Base-by-base conservation (phyloP, 345 rosid genomes). In the Trapa incisa region DNA sequence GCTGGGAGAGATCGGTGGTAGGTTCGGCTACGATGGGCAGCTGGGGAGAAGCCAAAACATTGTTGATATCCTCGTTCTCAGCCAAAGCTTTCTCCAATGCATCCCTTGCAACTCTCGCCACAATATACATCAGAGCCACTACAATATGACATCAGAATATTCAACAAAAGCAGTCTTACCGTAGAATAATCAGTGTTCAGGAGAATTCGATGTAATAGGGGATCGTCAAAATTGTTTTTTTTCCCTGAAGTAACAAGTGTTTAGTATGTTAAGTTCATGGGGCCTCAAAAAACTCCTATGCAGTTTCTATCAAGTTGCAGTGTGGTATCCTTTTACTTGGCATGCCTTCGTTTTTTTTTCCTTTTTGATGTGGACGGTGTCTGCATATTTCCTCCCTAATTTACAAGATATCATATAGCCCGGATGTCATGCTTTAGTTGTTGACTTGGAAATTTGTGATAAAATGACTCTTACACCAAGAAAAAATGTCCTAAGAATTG, bases 71-170 rank as follows among this genome's bases (percentile, higher is more conserved):
- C 64, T 84, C 97, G 45, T 86, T 84, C 81, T 94, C 99, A 0
- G 89, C 97, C 84, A 94, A 76, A 57, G 99, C 97, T 80, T 91
- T 91, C 14, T 81, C 89, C 75, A 94, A 72, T 35, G 99, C 96
- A 14, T 86, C 70, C 76, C 83, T 84, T 8, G 99, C 99, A 1
- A 91, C 93, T 75, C 79, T 87, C 0, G 93, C 89, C 41, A 94
- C 93, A 47, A 86, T 82, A 22, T 81, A 73, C 79, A 94, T 87
- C 71, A 94, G 73, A 62, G 89, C 64, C 80, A 79, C 99, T 94
- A 93, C 87, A 79, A 41, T 37, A 47, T 54, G 9, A 45, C 39
- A n/a, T 54, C 70, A 65, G 61, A 66, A 64, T 33, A 52, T 45
- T 52, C 72, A 38, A 36, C 38, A 41, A 58, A 61, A 14, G 13